Percentiles rank a stretch among this genome's conserved stretches.
Conservation (phyloP, 2,329 filamentous ascomycete genomes). For the Epicoccum sorghinum region DNA sequence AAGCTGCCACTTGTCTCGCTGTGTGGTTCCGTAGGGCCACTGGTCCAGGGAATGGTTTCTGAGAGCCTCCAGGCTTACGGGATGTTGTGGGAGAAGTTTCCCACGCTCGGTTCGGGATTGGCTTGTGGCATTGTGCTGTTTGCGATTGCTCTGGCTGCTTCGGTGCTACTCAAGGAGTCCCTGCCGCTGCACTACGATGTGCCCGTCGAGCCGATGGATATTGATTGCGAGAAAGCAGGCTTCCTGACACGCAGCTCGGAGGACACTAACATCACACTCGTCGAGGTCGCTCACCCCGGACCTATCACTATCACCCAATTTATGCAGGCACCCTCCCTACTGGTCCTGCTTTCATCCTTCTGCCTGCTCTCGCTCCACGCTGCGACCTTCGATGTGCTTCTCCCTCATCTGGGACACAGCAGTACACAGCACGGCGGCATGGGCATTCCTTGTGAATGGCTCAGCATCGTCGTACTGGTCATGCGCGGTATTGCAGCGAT, state of each 20-base stretch:
- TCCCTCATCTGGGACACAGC: constrained; percentile 56
- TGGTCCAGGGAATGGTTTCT: constrained; percentile 52
- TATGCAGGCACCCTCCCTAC: constrained; percentile 53
- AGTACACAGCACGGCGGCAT: constrained; percentile 53
- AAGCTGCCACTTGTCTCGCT: constrained; percentile 53
- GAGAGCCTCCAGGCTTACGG: constrained; percentile 50
- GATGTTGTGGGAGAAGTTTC: constrained; percentile 52
- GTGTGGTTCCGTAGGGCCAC: constrained; percentile 53
- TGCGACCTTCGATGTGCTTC: constrained; percentile 58
- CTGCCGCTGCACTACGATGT: constrained; percentile 36
- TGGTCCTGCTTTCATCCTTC: constrained; percentile 56
- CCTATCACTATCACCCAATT: constrained; percentile 54
- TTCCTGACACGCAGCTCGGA: constrained; percentile 51
- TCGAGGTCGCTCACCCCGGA: constrained; percentile 47
- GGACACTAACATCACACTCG: constrained; percentile 42
- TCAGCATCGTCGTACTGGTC: constrained; percentile 51
- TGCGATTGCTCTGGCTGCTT: constrained; percentile 49
- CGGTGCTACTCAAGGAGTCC: constrained; percentile 50
- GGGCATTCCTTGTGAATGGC: constrained; percentile 54
- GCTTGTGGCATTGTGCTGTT: constrained; percentile 52
- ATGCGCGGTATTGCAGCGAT: constrained; percentile 51
- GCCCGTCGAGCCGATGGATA: constrained; percentile 27
- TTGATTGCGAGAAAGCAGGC: constrained; percentile 55
- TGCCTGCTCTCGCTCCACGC: constrained; percentile 63
- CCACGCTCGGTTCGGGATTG: constrained; percentile 53